phyloP scores from a whole-genome alignment of 2,329 filamentous ascomycete genomes.

The Elsinoe perseae region DNA sequence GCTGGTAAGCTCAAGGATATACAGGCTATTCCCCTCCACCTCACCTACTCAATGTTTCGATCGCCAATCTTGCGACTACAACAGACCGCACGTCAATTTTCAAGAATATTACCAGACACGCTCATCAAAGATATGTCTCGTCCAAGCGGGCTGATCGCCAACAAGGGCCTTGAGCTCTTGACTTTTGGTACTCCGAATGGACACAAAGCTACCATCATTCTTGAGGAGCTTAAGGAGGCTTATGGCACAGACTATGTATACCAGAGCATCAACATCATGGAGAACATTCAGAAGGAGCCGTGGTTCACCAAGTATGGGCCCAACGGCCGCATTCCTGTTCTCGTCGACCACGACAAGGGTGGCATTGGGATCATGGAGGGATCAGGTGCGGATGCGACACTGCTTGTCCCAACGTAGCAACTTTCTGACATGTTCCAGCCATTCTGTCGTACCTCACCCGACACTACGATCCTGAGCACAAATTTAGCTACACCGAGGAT shows the following conservation, averaged over 20 bases:
- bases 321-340: slow-evolving; percentile 58
- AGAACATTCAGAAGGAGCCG: slow-evolving; percentile 59
- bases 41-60: slow-evolving; percentile 21
- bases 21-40: background rate
- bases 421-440: slow-evolving; percentile 23
- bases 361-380: slow-evolving; percentile 47
- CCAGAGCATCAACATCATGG: slow-evolving; percentile 51
- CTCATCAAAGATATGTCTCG: slow-evolving; percentile 25
- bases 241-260: slow-evolving; percentile 53
- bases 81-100: slow-evolving; percentile 23
- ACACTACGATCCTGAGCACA: slow-evolving; percentile 41
- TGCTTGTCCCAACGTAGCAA: background rate
- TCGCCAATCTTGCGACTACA: slow-evolving; percentile 24
- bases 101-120: slow-evolving; percentile 19
- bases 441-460: slow-evolving; percentile 40
- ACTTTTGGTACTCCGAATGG: slow-evolving; percentile 46
- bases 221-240: slow-evolving; percentile 59
- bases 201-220: slow-evolving; percentile 51
- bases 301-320: slow-evolving; percentile 58
- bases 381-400: slow-evolving; percentile 21
- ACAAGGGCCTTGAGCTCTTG: slow-evolving; percentile 57
- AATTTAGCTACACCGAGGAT: slow-evolving; percentile 40
- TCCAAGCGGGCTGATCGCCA: slow-evolving; percentile 53
- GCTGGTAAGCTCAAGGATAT: background rate
- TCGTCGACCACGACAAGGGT: slow-evolving; percentile 58